phyloP scores from a whole-genome alignment of 2,329 filamentous ascomycete species.

The Colletotrichum acutatum region DNA sequence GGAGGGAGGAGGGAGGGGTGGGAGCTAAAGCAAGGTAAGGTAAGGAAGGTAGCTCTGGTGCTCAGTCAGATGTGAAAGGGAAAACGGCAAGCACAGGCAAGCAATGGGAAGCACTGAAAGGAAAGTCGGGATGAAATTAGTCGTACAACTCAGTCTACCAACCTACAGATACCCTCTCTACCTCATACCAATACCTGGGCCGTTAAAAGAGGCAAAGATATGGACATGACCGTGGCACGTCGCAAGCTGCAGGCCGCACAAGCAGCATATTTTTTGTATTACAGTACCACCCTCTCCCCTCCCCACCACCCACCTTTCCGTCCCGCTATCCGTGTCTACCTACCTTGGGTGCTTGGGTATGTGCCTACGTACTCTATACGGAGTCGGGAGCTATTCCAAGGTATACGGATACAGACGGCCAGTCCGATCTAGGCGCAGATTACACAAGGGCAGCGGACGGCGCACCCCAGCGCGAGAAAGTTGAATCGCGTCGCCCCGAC shows the following conservation, averaged over 20 bases:
- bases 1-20: not conserved
- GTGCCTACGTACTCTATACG: not conserved
- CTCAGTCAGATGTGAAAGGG: not conserved
- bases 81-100: not conserved
- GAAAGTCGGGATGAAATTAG: not conserved
- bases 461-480: constrained; percentile 5
- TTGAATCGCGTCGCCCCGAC: constrained; percentile 5
- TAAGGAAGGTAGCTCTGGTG: not conserved
- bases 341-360: not conserved
- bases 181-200: not conserved
- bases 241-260: not conserved
- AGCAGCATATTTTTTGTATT: not conserved
- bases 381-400: not conserved
- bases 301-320: not conserved
- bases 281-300: not conserved
- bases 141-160: not conserved
- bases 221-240: too few relatives aligned
- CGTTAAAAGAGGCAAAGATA: not conserved
- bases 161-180: not conserved
- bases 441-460: not conserved
- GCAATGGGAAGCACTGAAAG: not conserved
- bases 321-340: not conserved
- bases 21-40: constrained; percentile 12
- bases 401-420: not conserved
- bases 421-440: not conserved